A percentile compares a stretch with the other conserved stretches of the same genome.
Evolutionary conservation across 495 filamentous ascomycete species (phyloP).

Genomic region (Neurospora sp.): DNA sequence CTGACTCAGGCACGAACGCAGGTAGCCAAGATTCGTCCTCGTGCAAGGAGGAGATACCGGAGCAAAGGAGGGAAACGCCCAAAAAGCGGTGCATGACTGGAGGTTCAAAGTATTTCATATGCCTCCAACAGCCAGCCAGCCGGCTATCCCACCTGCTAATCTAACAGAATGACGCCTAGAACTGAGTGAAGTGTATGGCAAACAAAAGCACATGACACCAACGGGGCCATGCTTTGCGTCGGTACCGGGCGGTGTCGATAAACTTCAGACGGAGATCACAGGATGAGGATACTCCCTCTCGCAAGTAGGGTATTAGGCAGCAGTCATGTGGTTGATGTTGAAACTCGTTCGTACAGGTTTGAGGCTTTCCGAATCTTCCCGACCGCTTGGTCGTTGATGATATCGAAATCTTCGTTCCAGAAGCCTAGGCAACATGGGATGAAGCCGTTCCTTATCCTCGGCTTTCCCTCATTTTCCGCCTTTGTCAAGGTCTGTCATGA

Average conservation of each 20-base stretch:
- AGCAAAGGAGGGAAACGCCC: not conserved
- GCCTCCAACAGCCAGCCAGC: not conserved
- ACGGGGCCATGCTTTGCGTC: not conserved
- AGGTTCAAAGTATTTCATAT: not conserved
- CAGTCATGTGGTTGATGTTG: not conserved
- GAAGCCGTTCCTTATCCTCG: not conserved
- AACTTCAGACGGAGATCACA: not conserved
- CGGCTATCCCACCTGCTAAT: not conserved
- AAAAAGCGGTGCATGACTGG: not conserved
- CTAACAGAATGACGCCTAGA: not conserved
- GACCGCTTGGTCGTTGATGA: not conserved
- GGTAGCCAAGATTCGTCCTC: not conserved
- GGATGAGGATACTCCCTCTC: not conserved
- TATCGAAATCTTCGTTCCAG: not conserved
- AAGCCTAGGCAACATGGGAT: not conserved
- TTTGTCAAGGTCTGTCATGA: not conserved
- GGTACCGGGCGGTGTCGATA: not conserved
- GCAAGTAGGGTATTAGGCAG: not conserved
- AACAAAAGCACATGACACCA: not conserved
- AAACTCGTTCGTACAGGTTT: not conserved
- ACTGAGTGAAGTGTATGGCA: not conserved
- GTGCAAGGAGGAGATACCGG: not conserved
- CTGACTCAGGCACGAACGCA: not conserved
- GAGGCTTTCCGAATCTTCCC: not conserved
- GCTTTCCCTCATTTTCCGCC: not conserved